Evolutionary conservation across 2,329 filamentous ascomycete species (phyloP).

Genomic region (Laburnicola sp.): DNA sequence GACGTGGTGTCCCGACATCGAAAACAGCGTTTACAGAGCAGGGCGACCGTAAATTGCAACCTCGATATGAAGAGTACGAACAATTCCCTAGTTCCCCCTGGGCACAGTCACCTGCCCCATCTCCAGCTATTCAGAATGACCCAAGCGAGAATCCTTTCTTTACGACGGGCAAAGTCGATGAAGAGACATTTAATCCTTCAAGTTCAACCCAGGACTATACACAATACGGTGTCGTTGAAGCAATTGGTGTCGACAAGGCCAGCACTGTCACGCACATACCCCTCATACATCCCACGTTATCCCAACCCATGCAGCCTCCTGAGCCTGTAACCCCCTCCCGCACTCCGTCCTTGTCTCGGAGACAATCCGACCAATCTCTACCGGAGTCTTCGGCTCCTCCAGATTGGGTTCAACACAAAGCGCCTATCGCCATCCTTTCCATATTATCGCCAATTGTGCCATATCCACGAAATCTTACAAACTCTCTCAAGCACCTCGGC

Average conservation of each 20-base stretch:
- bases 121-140: slow-evolving; percentile 82
- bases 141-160: slow-evolving; percentile 91
- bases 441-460: slow-evolving; percentile 84
- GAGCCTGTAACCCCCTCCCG: slow-evolving; percentile 46
- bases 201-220: slow-evolving; percentile 75
- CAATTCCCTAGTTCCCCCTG: slow-evolving; percentile 89
- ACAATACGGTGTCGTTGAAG: slow-evolving; percentile 72
- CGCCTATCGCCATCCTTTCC: slow-evolving; percentile 89
- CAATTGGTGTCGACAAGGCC: slow-evolving; percentile 87
- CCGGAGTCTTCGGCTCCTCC: slow-evolving; percentile 10
- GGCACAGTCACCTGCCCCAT: slow-evolving; percentile 94
- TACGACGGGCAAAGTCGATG: slow-evolving; percentile 72
- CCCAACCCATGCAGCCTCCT: slow-evolving; percentile 62
- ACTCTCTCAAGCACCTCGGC: slow-evolving; percentile 80
- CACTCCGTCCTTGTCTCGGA: slow-evolving; percentile 30
- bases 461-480: slow-evolving; percentile 81
- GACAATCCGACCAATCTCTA: slow-evolving; percentile 32
- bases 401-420: slow-evolving; percentile 55
- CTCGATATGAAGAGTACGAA: slow-evolving; percentile 85
- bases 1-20: slow-evolving; percentile 49
- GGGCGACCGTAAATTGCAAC: slow-evolving; percentile 25
- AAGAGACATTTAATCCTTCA: slow-evolving; percentile 83
- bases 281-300: slow-evolving; percentile 73
- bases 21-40: slow-evolving; percentile 20
- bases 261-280: slow-evolving; percentile 93